Evolutionary conservation across 148 eudicot species (phyloP).

Genomic region (Polygonum aviculare): DNA sequence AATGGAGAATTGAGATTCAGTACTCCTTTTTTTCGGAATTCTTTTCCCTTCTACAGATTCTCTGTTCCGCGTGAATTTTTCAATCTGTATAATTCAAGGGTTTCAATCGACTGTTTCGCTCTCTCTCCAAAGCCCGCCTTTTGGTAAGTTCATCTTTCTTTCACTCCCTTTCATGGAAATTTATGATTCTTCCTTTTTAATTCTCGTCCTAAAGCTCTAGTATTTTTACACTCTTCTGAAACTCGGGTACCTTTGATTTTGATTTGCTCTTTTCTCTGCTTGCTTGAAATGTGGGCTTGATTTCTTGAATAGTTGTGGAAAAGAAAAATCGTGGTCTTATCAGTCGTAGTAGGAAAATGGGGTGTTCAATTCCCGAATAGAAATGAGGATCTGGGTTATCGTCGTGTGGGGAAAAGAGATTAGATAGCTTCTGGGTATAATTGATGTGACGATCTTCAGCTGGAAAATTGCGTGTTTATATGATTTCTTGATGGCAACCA

Average conservation of each 20-base stretch:
- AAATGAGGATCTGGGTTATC: background rate
- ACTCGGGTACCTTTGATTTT: background rate
- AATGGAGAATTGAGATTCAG: background rate
- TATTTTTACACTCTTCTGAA: background rate
- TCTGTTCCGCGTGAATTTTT: background rate
- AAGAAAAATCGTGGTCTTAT: background rate
- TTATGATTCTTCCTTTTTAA: background rate
- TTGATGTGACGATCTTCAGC: conserved; percentile 8
- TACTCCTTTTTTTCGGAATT: background rate
- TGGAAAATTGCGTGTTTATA: background rate
- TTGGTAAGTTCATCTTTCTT: conserved; percentile 6
- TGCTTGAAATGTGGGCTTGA: background rate
- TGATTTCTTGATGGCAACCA: conserved; percentile 25
- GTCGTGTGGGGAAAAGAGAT: background rate
- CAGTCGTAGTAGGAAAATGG: background rate
- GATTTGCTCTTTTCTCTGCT: background rate
- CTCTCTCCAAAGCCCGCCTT: background rate
- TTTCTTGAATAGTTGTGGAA: background rate
- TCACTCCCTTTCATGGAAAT: background rate
- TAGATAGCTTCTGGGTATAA: background rate
- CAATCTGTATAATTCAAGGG: background rate
- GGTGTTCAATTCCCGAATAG: background rate
- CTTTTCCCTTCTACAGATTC: background rate
- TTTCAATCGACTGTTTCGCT: background rate
- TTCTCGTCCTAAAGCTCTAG: background rate